Conservation (phyloP, 2,329 filamentous ascomycete genomes). For the Venturia asperata region DNA sequence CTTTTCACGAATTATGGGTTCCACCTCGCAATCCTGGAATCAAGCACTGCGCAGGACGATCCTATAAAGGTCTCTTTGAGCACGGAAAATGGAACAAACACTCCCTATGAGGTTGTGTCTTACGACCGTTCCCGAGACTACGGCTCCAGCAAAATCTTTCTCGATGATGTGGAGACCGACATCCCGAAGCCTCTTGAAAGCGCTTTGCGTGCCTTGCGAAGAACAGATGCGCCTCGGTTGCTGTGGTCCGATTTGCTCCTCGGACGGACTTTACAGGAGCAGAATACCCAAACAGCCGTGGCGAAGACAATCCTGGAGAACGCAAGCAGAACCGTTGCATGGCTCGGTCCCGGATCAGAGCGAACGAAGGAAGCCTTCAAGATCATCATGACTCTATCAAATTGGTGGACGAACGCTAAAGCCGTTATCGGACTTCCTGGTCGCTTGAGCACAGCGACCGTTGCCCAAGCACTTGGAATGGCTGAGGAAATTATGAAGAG, state of each 20-base stretch:
- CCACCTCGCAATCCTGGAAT: constrained; percentile 3
- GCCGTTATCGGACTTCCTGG: not conserved
- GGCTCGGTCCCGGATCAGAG: not conserved
- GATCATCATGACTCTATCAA: constrained; percentile 8
- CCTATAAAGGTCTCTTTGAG: constrained; percentile 12
- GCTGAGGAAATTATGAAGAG: not conserved
- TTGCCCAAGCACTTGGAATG: not conserved
- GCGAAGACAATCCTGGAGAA: constrained; percentile 9
- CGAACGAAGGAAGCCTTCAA: constrained; percentile 12
- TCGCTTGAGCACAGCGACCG: not conserved
- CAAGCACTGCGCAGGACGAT: not conserved
- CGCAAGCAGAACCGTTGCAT: not conserved
- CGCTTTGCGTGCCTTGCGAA: not conserved
- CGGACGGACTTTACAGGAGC: not conserved
- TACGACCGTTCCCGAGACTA: constrained; percentile 10
- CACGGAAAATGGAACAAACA: constrained; percentile 1
- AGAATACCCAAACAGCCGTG: not conserved
- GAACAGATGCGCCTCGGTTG: not conserved
- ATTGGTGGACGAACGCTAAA: not conserved
- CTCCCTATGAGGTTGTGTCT: not conserved
- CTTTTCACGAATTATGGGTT: not conserved
- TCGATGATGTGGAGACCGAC: not conserved
- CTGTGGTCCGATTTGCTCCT: constrained; percentile 13
- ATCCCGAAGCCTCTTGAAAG: not conserved
- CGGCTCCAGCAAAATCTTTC: not conserved